Evolutionary conservation across 805 yeast species (phyloP), one percentile per base, ranked within the genome.

Genomic region (Candida koratica): DNA sequence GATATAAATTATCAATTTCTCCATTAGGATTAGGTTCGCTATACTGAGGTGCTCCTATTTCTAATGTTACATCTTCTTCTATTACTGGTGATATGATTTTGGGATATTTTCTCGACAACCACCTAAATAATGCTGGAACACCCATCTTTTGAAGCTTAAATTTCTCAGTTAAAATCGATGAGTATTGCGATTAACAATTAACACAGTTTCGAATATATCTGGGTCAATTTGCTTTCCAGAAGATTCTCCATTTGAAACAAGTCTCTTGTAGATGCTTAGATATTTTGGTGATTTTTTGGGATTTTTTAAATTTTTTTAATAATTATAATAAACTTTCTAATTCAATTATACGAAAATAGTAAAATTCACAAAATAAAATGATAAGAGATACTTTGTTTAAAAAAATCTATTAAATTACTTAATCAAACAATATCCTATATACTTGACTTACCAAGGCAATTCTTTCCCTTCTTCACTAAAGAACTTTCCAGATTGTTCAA

Each of bases 91-190:
- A 77, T 36, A 93, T 86, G 57, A 86, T 90, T 64, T 90, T 89
- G 9, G 98, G 97, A 52, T 88, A 93, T 57, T 89, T 87, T 44
- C 78, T 64, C 1, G 97, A 87, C 32, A 93, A 69, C 97, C 98
- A 93, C 66, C 98, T 75, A 64, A 88, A 93, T 52, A 93, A 80
- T 15, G 98, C 96, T 45, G 98, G 98, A 46, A 93, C 98, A 70
- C 98, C 96, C 93, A 84, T 84, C 23, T 10, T 20, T 6, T 6
- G 6, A 5, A 16, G 15, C 28, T 12, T 16, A 15, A 17, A 20
- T 20, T 20, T 20, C 23, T 20, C 23, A 20, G 9, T 20, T 8
- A 20, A 17, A 27, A 11, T 27, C n/a, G 30, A 27, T 27, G 30
- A 14, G 30, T 6, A 17, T 27, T 9, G 18, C 16, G 28, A 6